Evolutionary conservation across 306 rosid species (phyloP), one percentile per base, ranked within the genome.

Genomic region (Betula pendula): DNA sequence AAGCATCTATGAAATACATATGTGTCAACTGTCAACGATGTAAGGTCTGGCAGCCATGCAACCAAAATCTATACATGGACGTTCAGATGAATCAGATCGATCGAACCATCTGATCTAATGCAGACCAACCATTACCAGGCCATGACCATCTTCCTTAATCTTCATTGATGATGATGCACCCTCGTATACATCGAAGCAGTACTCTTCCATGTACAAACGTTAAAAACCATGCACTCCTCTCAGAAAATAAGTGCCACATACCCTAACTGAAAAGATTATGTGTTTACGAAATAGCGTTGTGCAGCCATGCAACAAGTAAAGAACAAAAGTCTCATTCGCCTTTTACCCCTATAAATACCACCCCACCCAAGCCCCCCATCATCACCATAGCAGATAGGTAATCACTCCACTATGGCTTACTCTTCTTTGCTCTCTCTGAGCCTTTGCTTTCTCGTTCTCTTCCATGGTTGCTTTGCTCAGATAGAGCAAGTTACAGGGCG

Each of bases 391-490:
- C 48, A 3, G 45, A 38, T 10, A 45, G 25, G 13, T 20, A 3
- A 19, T 33, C 22, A 10, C 4, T 63, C 79, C 33, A 59, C 33
- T 0, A 82, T 77, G 82, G 69, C 77, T 56, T 72, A 43, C 62
- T 40, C 74, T 53, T 82, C 42, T 50, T 66, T 50, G 59, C 53
- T 78, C 48, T 24, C 43, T 27, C 58, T 74, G 6, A 70, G 70
- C 71, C 0, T 78, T 22, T 56, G 22, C 22, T 44, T 77, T 43
- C 58, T 82, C 33, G 48, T 82, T 38, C 33, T 69, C 29, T 68
- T 73, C 69, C 45, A 63, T 53, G 80, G 48, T 74, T 78, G 83
- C 80, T 47, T 59, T 50, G 69, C 80, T 50, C 77, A 72, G 49
- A 27, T 73, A 10, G 83, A 56, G 40, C 77, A 65, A 20, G 43